These are phyloP conservation scores for Aureobasidium sp. DNA, from an alignment of 2,329 filamentous ascomycete species.

Conservation along the genomic window DNA sequence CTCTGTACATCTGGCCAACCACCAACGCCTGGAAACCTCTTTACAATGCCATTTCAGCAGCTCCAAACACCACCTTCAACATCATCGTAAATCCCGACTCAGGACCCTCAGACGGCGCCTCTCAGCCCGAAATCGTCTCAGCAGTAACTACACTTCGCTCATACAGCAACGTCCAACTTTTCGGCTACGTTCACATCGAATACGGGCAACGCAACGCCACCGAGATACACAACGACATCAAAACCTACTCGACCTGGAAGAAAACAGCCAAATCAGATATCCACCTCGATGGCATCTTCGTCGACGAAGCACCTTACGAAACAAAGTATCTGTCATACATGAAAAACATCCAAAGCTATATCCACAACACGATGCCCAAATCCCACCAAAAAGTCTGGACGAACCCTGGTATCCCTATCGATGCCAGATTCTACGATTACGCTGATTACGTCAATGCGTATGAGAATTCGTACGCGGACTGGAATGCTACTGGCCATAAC, in stretches of 20 bases:
- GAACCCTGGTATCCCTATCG: slow-evolving; percentile 16
- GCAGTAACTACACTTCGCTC: slow-evolving; percentile 24
- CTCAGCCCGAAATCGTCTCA: slow-evolving; percentile 22
- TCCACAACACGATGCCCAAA: slow-evolving; percentile 2
- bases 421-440: slow-evolving; percentile 8
- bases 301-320: slow-evolving; percentile 22
- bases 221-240: slow-evolving; percentile 21
- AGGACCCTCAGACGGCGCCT: slow-evolving; percentile 19
- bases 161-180: slow-evolving; percentile 21
- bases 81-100: slow-evolving; percentile 26
- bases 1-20: slow-evolving; percentile 18
- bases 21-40: slow-evolving; percentile 16
- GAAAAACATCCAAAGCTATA: slow-evolving; percentile 9
- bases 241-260: slow-evolving; percentile 23
- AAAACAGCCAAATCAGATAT: slow-evolving; percentile 18
- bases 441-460: slow-evolving; percentile 9
- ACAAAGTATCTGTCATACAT: slow-evolving; percentile 16
- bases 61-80: slow-evolving; percentile 25
- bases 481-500: not conserved
- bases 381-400: slow-evolving; percentile 12
- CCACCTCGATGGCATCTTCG: slow-evolving; percentile 23
- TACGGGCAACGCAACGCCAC: slow-evolving; percentile 21
- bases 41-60: slow-evolving; percentile 17
- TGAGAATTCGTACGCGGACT: slow-evolving; percentile 2
- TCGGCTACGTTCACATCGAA: slow-evolving; percentile 25